phyloP scores from a whole-genome alignment of 805 yeast genomes.

The Metschnikowia baotianmanensis region DNA sequence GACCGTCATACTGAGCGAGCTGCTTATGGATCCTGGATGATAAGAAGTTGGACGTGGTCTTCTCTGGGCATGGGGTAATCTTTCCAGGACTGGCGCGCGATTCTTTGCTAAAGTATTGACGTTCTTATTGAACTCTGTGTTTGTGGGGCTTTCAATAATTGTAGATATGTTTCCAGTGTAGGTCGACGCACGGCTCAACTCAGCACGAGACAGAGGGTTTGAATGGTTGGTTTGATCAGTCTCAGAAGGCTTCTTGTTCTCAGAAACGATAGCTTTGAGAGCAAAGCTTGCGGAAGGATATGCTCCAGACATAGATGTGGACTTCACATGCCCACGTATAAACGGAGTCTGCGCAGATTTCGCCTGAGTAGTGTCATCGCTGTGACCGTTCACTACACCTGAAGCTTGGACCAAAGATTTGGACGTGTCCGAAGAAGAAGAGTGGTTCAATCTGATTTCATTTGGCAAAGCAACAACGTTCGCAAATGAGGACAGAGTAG shows the following conservation, averaged over 20 bases:
- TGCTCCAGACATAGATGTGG: slow-evolving; percentile 29
- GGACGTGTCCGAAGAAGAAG: slow-evolving; percentile 24
- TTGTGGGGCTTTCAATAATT: slow-evolving; percentile 45
- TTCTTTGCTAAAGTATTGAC: slow-evolving; percentile 9
- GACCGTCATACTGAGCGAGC: slow-evolving; percentile 20
- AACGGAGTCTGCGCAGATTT: slow-evolving; percentile 6
- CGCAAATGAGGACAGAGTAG: slow-evolving; percentile 56
- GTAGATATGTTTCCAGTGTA: slow-evolving; percentile 43
- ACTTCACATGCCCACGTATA: slow-evolving; percentile 29
- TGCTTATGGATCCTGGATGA: slow-evolving; percentile 60
- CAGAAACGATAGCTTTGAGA: slow-evolving; percentile 70
- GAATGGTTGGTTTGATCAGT: slow-evolving; percentile 1
- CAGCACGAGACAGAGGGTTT: slow-evolving; percentile 5
- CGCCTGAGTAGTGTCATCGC: slow-evolving; percentile 9
- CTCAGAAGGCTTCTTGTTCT: slow-evolving; percentile 36
- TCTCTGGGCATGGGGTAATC: slow-evolving; percentile 46
- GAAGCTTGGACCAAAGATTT: slow-evolving; percentile 1
- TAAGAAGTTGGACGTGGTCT: slow-evolving; percentile 83
- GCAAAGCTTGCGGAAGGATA: slow-evolving; percentile 63
- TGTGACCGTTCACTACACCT: not conserved
- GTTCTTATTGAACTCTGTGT: slow-evolving; percentile 7
- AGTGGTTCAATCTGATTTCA: slow-evolving; percentile 14
- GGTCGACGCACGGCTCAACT: slow-evolving; percentile 22
- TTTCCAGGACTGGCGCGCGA: slow-evolving; percentile 21
- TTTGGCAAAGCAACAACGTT: slow-evolving; percentile 51